phyloP scores from a whole-genome alignment of 345 rosid genomes.

The Sisymbrium irio region DNA sequence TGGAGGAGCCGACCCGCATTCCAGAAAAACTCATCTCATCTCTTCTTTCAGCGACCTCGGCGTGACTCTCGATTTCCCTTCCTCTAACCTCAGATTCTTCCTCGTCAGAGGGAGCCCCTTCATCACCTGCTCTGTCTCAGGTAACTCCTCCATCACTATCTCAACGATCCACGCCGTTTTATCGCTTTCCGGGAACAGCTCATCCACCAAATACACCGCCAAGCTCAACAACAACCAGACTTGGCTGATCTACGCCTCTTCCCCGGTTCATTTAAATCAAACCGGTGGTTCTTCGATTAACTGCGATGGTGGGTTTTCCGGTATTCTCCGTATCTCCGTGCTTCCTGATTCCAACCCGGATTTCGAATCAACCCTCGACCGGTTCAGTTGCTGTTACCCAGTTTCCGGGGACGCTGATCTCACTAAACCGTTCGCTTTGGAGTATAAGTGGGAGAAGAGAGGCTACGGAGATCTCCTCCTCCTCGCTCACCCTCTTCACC shows the following conservation, averaged over 20 bases:
- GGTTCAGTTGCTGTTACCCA: slow-evolving; percentile 81
- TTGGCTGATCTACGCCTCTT: slow-evolving; percentile 79
- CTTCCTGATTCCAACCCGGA: slow-evolving; percentile 47
- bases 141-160: slow-evolving; percentile 46
- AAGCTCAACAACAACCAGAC: slow-evolving; percentile 80
- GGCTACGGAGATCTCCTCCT: slow-evolving; percentile 91
- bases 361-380: slow-evolving; percentile 60
- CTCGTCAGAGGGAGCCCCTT: slow-evolving; percentile 89
- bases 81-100: slow-evolving; percentile 64
- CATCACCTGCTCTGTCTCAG: slow-evolving; percentile 58
- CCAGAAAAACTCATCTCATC: slow-evolving; percentile 48
- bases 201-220: slow-evolving; percentile 57
- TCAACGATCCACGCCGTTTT: slow-evolving; percentile 77
- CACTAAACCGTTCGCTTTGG: slow-evolving; percentile 64
- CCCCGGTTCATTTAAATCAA: slow-evolving; percentile 51
- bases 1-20: slow-evolving; percentile 33
- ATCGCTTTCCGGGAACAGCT: slow-evolving; percentile 44
- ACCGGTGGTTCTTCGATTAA: slow-evolving; percentile 44
- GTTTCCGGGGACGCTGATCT: slow-evolving; percentile 70
- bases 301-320: slow-evolving; percentile 49
- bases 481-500: slow-evolving; percentile 91
- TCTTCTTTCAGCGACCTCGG: slow-evolving; percentile 72
- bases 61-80: slow-evolving; percentile 76
- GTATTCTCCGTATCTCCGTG: slow-evolving; percentile 57
- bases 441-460: slow-evolving; percentile 81